Evolutionary conservation across 305 asterid genomes (phyloP).

Genomic region (Ilex paraguariensis): DNA sequence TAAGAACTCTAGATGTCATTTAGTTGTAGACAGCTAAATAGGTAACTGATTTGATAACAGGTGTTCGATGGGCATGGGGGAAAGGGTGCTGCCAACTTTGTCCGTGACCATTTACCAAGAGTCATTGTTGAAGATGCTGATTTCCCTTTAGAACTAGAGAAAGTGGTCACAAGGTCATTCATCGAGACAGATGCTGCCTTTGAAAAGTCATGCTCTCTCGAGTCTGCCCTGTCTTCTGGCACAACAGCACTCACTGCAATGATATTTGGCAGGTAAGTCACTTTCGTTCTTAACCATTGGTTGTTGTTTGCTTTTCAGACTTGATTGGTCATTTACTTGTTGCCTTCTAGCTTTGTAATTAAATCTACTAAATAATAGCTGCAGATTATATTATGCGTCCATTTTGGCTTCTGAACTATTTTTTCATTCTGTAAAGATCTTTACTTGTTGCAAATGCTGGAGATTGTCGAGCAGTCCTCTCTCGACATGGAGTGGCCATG

Average conservation of each 20-base stretch:
- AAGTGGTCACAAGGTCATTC: slow-evolving; percentile 71
- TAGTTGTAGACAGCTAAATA: neutral
- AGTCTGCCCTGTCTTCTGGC: slow-evolving; percentile 71
- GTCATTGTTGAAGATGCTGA: slow-evolving; percentile 68
- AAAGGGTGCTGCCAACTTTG: slow-evolving; percentile 80
- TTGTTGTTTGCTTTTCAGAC: no score
- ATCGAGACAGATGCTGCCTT: slow-evolving; percentile 68
- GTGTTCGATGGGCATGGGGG: slow-evolving; percentile 97
- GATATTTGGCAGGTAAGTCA: slow-evolving; percentile 68
- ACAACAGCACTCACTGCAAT: slow-evolving; percentile 89
- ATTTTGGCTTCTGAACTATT: no score
- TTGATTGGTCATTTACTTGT: no score
- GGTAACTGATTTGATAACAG: slow-evolving; percentile 30
- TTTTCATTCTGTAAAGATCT: slow-evolving; percentile 41
- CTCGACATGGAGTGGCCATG: slow-evolving; percentile 63
- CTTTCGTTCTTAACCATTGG: no score
- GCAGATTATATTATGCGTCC: no score
- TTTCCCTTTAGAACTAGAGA: slow-evolving; percentile 81
- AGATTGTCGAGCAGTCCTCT: slow-evolving; percentile 82
- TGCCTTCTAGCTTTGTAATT: no score
- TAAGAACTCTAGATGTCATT: neutral
- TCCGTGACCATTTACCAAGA: slow-evolving; percentile 73
- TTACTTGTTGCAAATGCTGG: slow-evolving; percentile 91
- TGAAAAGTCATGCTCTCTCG: slow-evolving; percentile 60
- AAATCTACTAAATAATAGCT: no score